Evolutionary conservation across 129 eudicot genomes (phyloP).

Genomic region (Heracleum sosnowskyi): DNA sequence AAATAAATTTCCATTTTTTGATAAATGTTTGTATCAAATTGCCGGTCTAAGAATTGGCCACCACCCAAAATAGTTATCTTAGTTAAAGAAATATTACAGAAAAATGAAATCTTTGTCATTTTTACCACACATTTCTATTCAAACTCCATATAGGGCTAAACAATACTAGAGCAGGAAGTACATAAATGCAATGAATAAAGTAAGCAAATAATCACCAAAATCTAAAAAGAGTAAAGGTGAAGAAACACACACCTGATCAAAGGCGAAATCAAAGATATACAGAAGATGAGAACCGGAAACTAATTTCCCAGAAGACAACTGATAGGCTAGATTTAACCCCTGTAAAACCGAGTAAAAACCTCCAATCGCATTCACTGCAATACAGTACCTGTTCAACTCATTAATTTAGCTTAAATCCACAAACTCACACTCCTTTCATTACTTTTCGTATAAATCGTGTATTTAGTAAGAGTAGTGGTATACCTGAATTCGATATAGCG

Average conservation of each 20-base stretch:
- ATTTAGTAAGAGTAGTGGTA: too few relatives aligned
- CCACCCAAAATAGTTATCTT: too few relatives aligned
- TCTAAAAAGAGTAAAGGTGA: too few relatives aligned
- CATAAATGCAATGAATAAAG: neutral
- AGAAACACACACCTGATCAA: conserved; percentile 51
- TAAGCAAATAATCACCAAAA: neutral
- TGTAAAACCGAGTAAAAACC: conserved; percentile 65
- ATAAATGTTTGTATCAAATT: too few relatives aligned
- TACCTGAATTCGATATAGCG: conserved; percentile 85
- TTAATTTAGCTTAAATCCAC: neutral
- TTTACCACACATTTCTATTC: too few relatives aligned
- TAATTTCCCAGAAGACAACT: conserved; percentile 52
- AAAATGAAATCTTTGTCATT: too few relatives aligned
- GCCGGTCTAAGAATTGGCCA: too few relatives aligned
- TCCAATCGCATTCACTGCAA: conserved; percentile 68
- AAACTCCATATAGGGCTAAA: neutral
- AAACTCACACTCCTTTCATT: neutral
- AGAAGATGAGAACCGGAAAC: conserved; percentile 32
- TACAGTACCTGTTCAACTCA: conserved; percentile 54
- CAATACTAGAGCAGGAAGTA: neutral
- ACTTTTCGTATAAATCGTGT: too few relatives aligned
- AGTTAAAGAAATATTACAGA: too few relatives aligned
- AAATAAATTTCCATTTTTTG: too few relatives aligned
- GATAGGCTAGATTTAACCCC: conserved; percentile 48
- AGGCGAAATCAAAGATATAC: conserved; percentile 56